These are phyloP conservation scores for Trichoderma asperellum DNA, from an alignment of 2,329 filamentous ascomycete genomes.

Conservation along the genomic window DNA sequence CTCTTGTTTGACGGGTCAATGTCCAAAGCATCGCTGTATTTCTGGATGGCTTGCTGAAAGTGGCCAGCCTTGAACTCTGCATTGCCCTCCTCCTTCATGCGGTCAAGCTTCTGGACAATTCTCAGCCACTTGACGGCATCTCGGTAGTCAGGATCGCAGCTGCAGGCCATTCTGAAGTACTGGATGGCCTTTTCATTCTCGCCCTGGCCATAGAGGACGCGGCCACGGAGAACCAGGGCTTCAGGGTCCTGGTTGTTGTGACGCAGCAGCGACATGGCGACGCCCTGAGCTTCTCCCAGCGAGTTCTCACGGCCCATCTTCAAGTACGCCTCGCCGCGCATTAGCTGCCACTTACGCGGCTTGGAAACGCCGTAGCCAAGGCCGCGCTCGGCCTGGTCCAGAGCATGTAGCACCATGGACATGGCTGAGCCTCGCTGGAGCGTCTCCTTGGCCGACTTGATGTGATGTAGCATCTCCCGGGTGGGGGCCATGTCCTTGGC, in stretches of 20 bases:
- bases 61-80: slow-evolving; percentile 82
- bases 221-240: slow-evolving; percentile 84
- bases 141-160: slow-evolving; percentile 88
- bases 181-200: slow-evolving; percentile 95
- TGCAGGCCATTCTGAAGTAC: slow-evolving; percentile 87
- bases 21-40: slow-evolving; percentile 80
- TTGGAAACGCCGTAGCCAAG: slow-evolving; percentile 75
- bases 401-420: slow-evolving; percentile 88
- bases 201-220: slow-evolving; percentile 85
- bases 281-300: slow-evolving; percentile 87
- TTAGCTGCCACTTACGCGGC: slow-evolving; percentile 90
- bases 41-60: slow-evolving; percentile 79
- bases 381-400: slow-evolving; percentile 85
- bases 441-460: slow-evolving; percentile 78
- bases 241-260: slow-evolving; percentile 91
- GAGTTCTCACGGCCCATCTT: slow-evolving; percentile 91
- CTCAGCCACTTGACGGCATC: slow-evolving; percentile 87
- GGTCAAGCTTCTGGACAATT: slow-evolving; percentile 87
- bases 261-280: slow-evolving; percentile 85
- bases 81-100: slow-evolving; percentile 94
- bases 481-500: slow-evolving; percentile 85
- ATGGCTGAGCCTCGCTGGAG: slow-evolving; percentile 75
- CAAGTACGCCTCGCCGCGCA: slow-evolving; percentile 88
- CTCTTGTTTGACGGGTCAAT: slow-evolving; percentile 88
- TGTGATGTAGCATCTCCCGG: slow-evolving; percentile 80